Conservation (phyloP, 2,329 filamentous ascomycete species). For the Xylaria sp. region DNA sequence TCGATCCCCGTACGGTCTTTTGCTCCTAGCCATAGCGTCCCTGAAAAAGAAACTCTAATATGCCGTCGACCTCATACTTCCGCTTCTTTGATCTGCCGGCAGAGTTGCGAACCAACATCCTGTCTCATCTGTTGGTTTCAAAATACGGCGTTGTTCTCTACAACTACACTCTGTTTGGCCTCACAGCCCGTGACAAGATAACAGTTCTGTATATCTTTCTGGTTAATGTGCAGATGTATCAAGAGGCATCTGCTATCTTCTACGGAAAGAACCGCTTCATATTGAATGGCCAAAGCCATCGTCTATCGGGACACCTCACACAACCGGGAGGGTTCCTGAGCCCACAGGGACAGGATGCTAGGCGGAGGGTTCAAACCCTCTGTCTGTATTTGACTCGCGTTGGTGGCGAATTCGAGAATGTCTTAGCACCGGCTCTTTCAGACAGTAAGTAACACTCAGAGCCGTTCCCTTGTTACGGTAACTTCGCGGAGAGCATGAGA, state of each 20-base stretch:
- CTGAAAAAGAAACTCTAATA: constrained; percentile 14
- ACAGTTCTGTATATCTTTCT: constrained; percentile 44
- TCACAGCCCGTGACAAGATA: constrained; percentile 29
- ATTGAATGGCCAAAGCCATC: constrained; percentile 47
- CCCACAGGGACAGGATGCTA: constrained; percentile 43
- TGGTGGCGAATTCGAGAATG: constrained; percentile 48
- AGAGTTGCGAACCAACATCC: constrained; percentile 45
- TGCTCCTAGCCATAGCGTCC: not conserved
- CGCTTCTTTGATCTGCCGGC: constrained; percentile 49
- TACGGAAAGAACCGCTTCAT: constrained; percentile 47
- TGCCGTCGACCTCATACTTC: constrained; percentile 38
- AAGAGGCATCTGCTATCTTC: constrained; percentile 49
- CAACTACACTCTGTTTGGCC: constrained; percentile 39
- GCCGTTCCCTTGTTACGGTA: not conserved
- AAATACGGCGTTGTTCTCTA: constrained; percentile 42
- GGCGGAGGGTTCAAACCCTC: constrained; percentile 46
- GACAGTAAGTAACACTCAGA: constrained; percentile 37
- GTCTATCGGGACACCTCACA: constrained; percentile 45
- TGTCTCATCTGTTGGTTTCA: constrained; percentile 45
- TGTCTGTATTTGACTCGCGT: constrained; percentile 45
- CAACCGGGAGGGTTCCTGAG: constrained; percentile 48
- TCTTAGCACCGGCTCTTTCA: constrained; percentile 45
- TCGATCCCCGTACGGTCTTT: not conserved
- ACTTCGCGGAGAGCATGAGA: not conserved
- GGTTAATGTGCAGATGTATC: constrained; percentile 49